Percentiles rank a stretch among this genome's conserved stretches.
Evolutionary conservation across 1,139 yeast species (phyloP).

Genomic region (Zygosaccharomyces pseudobailii): DNA sequence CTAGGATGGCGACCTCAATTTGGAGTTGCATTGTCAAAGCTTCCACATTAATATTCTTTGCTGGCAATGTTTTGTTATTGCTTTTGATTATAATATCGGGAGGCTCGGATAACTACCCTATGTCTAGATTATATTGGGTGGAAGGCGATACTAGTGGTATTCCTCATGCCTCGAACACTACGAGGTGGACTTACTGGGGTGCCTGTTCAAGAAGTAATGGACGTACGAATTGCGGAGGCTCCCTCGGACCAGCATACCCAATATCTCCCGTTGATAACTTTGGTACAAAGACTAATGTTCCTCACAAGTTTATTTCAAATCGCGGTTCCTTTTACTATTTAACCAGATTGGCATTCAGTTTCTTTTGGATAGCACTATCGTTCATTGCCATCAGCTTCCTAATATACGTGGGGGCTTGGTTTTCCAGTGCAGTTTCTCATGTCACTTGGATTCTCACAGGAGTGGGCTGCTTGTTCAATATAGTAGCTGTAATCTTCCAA

Average conservation of each 20-base stretch:
- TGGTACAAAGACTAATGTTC: slow-evolving; percentile 49
- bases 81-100: slow-evolving; percentile 65
- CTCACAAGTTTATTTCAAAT: slow-evolving; percentile 51
- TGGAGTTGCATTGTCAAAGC: slow-evolving; percentile 2
- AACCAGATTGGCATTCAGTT: slow-evolving; percentile 66
- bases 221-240: slow-evolving; percentile 31
- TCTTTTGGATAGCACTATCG: slow-evolving; percentile 55
- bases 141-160: slow-evolving; percentile 61
- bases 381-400: slow-evolving; percentile 48
- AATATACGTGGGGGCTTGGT: slow-evolving; percentile 39
- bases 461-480: slow-evolving; percentile 49
- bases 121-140: slow-evolving; percentile 65
- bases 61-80: slow-evolving; percentile 49
- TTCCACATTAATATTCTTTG: slow-evolving; percentile 27
- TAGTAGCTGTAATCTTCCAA: slow-evolving; percentile 58
- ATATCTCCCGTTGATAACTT: slow-evolving; percentile 73
- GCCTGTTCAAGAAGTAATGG: slow-evolving; percentile 43
- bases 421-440: slow-evolving; percentile 46
- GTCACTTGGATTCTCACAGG: slow-evolving; percentile 50
- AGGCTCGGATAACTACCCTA: slow-evolving; percentile 53
- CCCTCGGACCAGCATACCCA: slow-evolving; percentile 57
- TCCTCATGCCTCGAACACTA: slow-evolving; percentile 45
- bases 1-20: neutral
- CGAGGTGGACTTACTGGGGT: slow-evolving; percentile 87
- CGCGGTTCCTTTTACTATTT: slow-evolving; percentile 62